A percentile compares a stretch with the other conserved stretches of the same genome.
Evolutionary conservation across 441 rosid genomes (phyloP).

Genomic region (Pelargonium cotyledonis): DNA sequence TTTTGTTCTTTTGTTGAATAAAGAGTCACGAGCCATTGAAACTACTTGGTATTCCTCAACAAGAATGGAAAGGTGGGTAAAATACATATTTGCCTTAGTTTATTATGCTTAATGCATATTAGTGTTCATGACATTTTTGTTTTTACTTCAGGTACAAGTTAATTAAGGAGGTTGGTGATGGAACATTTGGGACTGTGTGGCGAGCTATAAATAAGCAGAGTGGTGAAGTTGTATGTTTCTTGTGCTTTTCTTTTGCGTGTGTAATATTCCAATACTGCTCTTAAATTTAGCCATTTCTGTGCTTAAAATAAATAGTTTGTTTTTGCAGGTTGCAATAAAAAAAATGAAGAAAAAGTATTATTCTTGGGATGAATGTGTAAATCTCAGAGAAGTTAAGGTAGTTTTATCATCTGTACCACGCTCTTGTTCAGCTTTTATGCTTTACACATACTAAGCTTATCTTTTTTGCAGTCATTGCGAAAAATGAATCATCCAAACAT

Average conservation of each 20-base stretch:
- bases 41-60: conserved; percentile 31
- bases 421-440: not conserved
- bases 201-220: conserved; percentile 70
- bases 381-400: conserved; percentile 97
- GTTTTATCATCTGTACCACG: not conserved
- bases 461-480: conserved; percentile 55
- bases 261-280: not conserved
- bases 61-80: conserved; percentile 76
- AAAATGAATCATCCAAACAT: conserved; percentile 91
- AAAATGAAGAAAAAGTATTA: conserved; percentile 95
- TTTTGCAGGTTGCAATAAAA: conserved; percentile 79
- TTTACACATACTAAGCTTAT: not conserved
- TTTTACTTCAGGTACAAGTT: conserved; percentile 57
- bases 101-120: conserved; percentile 1
- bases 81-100: not conserved
- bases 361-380: conserved; percentile 93
- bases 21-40: conserved; percentile 24
- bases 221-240: conserved; percentile 83
- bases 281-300: not conserved
- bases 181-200: conserved; percentile 98
- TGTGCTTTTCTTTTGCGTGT: not conserved
- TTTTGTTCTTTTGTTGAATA: conserved; percentile 37
- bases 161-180: conserved; percentile 91
- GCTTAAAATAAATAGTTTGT: conserved; percentile 2
- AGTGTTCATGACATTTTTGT: conserved; percentile 7